Evolutionary conservation across 164 flowering plant genomes (phyloP), one percentile per base, ranked within the genome.

Genomic region (Vitis vinifera): DNA sequence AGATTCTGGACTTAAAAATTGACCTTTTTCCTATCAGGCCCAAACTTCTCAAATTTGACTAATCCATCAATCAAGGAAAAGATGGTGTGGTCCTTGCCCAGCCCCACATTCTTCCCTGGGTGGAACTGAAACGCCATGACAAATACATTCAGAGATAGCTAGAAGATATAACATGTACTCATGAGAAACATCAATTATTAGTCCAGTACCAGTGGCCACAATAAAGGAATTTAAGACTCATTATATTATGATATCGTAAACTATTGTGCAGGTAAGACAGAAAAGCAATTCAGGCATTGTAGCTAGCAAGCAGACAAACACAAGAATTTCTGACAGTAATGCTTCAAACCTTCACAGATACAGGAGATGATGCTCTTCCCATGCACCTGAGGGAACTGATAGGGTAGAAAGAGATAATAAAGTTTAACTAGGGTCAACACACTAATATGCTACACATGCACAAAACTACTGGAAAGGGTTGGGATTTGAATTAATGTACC

Each of bases 1-100:
- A 55, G 55, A 15, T 50, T 58, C 57, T 10, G 1, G 2, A 59
- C 3, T 62, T 29, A 2, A 17, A 51, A 73, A 48, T 19, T 15
- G 14, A 90, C 98, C 98, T 91, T 84, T 81, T 93, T 93, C 88
- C 76, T 91, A 82, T 95, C 98, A 67, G 92, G 96, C 15, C 98
- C 97, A 76, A 63, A 87, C 80, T 91, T 91, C 82, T 93, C 99
- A 73, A 95, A 95, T 68, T 90, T 95, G 44, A 91, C 98, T 16
- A 95, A 62, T 56, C 98, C 98, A 74, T 93, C 97, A 60, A 95
- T 93, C 79, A 95, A 75, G 51, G 98, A 86, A 77, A 85, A 95
- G 67, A 93, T 81, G 3, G 99, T 95, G 68, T 93, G 85, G 75
- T 95, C 98, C 82, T 84, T 91, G 75, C 98, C 98, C 47, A 95